phyloP scores from a whole-genome alignment of 1,139 yeast species.

The Taphrina flavorubra region DNA sequence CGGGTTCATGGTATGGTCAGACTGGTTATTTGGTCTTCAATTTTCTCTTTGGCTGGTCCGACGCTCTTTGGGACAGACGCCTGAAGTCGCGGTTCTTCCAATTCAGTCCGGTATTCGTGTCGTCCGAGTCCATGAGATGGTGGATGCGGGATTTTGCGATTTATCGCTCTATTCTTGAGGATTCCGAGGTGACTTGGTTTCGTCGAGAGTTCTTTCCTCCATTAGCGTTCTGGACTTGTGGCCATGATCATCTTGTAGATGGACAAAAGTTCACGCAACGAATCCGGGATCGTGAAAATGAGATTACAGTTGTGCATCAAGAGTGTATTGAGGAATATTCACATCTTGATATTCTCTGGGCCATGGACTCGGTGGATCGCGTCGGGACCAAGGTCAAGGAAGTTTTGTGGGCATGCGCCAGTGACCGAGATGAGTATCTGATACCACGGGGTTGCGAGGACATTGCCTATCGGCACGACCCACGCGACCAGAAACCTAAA shows the following conservation, averaged over 20 bases:
- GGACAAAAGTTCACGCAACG: conserved; percentile 63
- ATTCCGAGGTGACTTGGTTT: conserved; percentile 62
- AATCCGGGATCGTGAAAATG: conserved; percentile 56
- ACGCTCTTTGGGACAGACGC: conserved; percentile 71
- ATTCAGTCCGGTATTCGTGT: conserved; percentile 84
- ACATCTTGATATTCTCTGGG: conserved; percentile 92
- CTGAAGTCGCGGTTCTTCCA: conserved; percentile 75
- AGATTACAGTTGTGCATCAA: conserved; percentile 56
- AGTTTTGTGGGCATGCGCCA: conserved; percentile 48
- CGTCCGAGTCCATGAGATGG: conserved; percentile 83
- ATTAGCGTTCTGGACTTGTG: conserved; percentile 67
- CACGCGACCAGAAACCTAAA: background rate
- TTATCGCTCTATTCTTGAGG: conserved; percentile 62
- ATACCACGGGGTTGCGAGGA: conserved; percentile 19
- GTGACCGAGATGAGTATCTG: conserved; percentile 15
- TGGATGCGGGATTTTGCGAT: conserved; percentile 68
- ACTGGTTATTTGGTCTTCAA: conserved; percentile 80
- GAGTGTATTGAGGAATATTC: conserved; percentile 62
- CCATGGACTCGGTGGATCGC: conserved; percentile 66
- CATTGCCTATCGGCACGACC: conserved; percentile 5
- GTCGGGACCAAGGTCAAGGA: conserved; percentile 57
- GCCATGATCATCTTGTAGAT: conserved; percentile 68
- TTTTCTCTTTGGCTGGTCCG: conserved; percentile 85
- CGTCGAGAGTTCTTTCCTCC: conserved; percentile 57
- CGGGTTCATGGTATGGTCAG: conserved; percentile 59